These are phyloP conservation scores for Corymbia citriodora DNA, from an alignment of 441 rosid genomes.

Conservation along the genomic window DNA sequence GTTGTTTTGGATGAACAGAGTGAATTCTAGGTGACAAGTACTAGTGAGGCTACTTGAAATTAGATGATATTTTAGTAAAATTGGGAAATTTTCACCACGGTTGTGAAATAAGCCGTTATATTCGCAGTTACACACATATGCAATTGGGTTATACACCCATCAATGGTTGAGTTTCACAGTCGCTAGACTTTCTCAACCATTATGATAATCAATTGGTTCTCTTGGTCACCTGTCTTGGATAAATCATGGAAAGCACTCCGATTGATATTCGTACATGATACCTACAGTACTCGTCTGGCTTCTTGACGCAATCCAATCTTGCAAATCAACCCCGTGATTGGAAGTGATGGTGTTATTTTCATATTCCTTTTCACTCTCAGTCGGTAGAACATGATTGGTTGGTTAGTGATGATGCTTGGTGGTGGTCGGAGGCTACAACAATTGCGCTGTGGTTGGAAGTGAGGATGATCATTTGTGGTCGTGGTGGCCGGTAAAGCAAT, in stretches of 20 bases:
- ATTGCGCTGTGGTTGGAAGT: background rate
- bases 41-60: no score
- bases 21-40: background rate
- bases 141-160: background rate
- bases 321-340: background rate
- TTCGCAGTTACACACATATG: no score
- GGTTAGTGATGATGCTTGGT: accelerated
- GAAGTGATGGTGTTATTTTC: background rate
- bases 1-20: background rate
- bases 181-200: background rate
- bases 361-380: background rate
- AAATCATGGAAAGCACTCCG: background rate
- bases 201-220: background rate
- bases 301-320: background rate
- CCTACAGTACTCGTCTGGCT: background rate
- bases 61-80: no score
- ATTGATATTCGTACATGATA: background rate
- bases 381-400: background rate
- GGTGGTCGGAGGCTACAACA: accelerated
- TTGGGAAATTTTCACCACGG: background rate
- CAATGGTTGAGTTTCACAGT: background rate
- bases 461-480: background rate
- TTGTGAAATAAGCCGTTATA: no score
- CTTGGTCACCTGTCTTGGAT: background rate
- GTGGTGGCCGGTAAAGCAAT: background rate